Base-by-base conservation (phyloP, 805 yeast genomes). In the Yamadazyma scolyti region DNA sequence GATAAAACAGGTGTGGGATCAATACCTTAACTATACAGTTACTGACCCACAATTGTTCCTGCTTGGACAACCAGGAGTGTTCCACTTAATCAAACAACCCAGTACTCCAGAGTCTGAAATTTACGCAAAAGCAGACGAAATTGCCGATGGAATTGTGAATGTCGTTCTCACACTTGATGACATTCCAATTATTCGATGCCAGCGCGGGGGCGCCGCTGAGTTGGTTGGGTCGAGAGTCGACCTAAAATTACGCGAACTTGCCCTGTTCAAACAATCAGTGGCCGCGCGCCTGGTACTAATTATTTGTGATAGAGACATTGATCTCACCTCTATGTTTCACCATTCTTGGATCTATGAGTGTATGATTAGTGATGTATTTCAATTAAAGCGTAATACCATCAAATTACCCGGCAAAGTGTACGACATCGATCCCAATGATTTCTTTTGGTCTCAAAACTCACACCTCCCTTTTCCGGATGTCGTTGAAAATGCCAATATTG, bases 291-390 rank as follows among this genome's bases (percentile, higher is more conserved):
- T 82, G 3, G 96, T 90, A 9, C 65, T 93, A 46, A 71, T 94
- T 19, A 57, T 93, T 23, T 60, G 93, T 26, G 99, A 93, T 59
- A 73, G 99, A 56, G 85, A 82, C 52, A 70, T 93, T 37, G 97
- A 93, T 58, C 68, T 93, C 39, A 81, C 93, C 2, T 82, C 95
- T 10, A 90, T 93, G 97, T 80, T 93, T 57, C 76, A 90, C 1
- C 99, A 93, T 60, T 86, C 97, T 9, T 90, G 97, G 97, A 89
- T 94, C 29, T 93, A 93, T 56, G 96, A 90, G 63, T 88, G 96
- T 49, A 79, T 93, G 76, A 93, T 93, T 12, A 84, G 89, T 49
- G 99, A 93, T 54, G 93, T 88, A 4, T 86, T 93, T 54, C 73
- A 76, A 31, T 68, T 93, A 47, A 74, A 79, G 43, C 74, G 95